A percentile compares a stretch with the other conserved stretches of the same genome.
phyloP scores from a whole-genome alignment of 2,329 filamentous ascomycete genomes.

The Aphanoascus verrucosus region DNA sequence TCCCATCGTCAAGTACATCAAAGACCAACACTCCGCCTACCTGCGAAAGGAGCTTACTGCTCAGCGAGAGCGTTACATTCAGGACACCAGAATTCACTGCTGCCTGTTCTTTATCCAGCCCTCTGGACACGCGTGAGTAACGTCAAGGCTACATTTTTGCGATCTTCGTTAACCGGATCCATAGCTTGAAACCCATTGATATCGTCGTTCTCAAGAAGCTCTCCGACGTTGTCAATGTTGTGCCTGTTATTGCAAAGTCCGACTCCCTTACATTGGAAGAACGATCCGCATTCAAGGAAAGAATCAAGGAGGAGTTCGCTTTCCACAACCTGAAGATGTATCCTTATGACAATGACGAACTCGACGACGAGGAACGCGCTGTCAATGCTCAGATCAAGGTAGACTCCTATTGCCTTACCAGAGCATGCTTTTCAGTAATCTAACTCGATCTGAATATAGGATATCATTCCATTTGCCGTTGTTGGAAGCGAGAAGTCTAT shows the following conservation, averaged over 20 bases:
- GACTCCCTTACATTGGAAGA: conserved; percentile 94
- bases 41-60: conserved; percentile 98
- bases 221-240: conserved; percentile 97
- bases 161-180: conserved; percentile 2
- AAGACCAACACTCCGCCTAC: conserved; percentile 99
- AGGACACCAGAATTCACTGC: conserved; percentile 98
- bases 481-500: conserved; percentile 98
- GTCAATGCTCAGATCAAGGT: conserved; percentile 97
- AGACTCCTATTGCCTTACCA: conserved; percentile 21
- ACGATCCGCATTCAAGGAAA: conserved; percentile 92
- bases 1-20: conserved; percentile 99
- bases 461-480: conserved; percentile 91
- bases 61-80: conserved; percentile 97
- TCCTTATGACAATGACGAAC: conserved; percentile 98
- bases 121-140: conserved; percentile 68
- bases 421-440: neutral
- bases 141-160: neutral
- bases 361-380: conserved; percentile 89
- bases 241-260: conserved; percentile 96
- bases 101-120: conserved; percentile 99
- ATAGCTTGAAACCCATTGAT: conserved; percentile 84
- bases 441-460: conserved; percentile 39
- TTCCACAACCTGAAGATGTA: conserved; percentile 99
- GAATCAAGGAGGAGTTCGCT: conserved; percentile 98
- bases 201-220: conserved; percentile 99